Evolutionary conservation across 192 early-diverging fungal species (phyloP), one percentile per base, ranked within the genome.

Genomic region (Gaertneriomyces sp.): DNA sequence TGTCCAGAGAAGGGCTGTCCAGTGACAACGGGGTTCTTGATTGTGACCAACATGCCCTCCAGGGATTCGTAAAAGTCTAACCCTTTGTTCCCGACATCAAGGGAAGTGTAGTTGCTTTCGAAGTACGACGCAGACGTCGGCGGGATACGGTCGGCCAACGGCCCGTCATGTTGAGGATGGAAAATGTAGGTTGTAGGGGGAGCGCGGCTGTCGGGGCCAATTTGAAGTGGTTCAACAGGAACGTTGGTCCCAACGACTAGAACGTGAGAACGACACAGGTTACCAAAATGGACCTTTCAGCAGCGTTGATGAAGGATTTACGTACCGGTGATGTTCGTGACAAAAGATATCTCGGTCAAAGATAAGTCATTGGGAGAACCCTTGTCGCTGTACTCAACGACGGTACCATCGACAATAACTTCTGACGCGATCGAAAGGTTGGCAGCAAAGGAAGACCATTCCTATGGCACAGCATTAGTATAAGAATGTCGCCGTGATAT

Each of bases 21-120:
- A 14, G 53, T 64, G 42, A 64, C 63, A 8, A 55, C 16, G 20
- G 63, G 63, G 42, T 53, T 55, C 63, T 64, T 64, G 52, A 64
- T 42, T 5, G 63, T 64, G 6, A 64, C 63, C 42, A 64, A 53
- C 6, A 42, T 55, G n/a, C 63, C 63, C 41, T 64, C 63, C 17
- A 64, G 63, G 42, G 25, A 41, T 54, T 64, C 63, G 53, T 42
- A 42, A 39, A 64, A 64, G 42, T 64, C 63, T 38, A 64, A 53
- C 8, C 63, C 63, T 5, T 42, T 7, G 63, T 53, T 64, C 19
- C 14, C 39, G 6, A 55, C 42, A 39, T 53, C 50, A 6, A 54
- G 40, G 3, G 11, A 25, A 4, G 38, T 3, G 53, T 64, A 64
- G 2, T 51, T 63, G n/a, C n/a, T 47, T 42, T 64, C 42, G 53